Evolutionary conservation across 805 yeast genomes (phyloP), one percentile per base, ranked within the genome.

Genomic region (Myxozyma geophila): DNA sequence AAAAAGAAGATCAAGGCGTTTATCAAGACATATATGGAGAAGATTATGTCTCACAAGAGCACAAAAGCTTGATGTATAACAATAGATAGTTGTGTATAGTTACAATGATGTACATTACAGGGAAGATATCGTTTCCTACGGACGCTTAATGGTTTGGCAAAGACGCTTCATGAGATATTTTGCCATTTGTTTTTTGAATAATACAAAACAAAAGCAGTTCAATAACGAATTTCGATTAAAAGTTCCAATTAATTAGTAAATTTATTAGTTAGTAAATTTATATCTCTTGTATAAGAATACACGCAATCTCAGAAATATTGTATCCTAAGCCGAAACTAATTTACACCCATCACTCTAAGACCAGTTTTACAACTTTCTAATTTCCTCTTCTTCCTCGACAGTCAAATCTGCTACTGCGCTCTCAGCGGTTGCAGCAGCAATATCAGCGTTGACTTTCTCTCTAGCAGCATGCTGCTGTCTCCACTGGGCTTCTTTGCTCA

Each of bases 1-100:
- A 78, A 83, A 67, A 80, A 82, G 69, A 92, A 92, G 73, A 80
- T 92, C 35, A 87, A 88, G 74, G 80, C 74, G 36, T 93, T 88
- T 72, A 80, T 84, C 13, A 80, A 80, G 52, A 74, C 73, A 1
- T 90, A 87, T 71, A 88, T 90, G 93, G 86, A 81, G 9, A 89
- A 87, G 75, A 72, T 35, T 85, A 83, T 70, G 10, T 53, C 63
- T 17, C 56, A 41, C 28, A 65, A 57, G 51, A 19, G 46, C 23
- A 53, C 36, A 43, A 56, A 37, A 39, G 47, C 19, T 21, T 17
- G 35, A 46, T 19, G 39, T 13, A 17, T 12, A 19, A n/a, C 21
- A 43, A 21, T 44, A 35, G 59, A 49, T 39, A 17, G 37, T 23
- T 8, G 17, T 51, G 37, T 36, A 5, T 35, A 51, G 21, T 49